phyloP scores from a whole-genome alignment of 805 yeast genomes.

The Metschnikowia hibisci region DNA sequence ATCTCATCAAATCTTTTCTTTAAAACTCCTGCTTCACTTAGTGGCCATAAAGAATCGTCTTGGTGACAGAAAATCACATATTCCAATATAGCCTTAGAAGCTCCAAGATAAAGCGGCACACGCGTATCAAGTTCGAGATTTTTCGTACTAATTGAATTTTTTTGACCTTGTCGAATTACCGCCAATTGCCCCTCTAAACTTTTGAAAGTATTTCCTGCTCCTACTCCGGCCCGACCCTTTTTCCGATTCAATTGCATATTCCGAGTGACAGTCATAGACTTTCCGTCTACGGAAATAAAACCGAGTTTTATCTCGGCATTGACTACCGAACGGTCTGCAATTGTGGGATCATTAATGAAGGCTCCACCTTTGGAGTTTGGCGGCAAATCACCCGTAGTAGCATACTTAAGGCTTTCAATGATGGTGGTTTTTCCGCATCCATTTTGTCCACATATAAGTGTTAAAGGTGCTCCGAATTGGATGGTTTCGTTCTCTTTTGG shows the following conservation, averaged over 20 bases:
- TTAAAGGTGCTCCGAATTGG: conserved; percentile 84
- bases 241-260: conserved; percentile 72
- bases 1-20: conserved; percentile 95
- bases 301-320: conserved; percentile 89
- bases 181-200: conserved; percentile 87
- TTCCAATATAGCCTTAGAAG: conserved; percentile 80
- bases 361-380: conserved; percentile 97
- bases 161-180: conserved; percentile 60
- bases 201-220: conserved; percentile 57
- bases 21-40: conserved; percentile 82
- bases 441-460: conserved; percentile 91
- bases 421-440: conserved; percentile 97
- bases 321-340: conserved; percentile 70
- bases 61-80: conserved; percentile 96
- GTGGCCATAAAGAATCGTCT: conserved; percentile 95
- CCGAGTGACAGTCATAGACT: conserved; percentile 81
- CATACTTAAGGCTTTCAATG: conserved; percentile 89
- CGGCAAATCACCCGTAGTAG: conserved; percentile 93
- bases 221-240: conserved; percentile 30
- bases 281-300: conserved; percentile 66
- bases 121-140: conserved; percentile 79
- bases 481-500: conserved; percentile 81
- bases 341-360: conserved; percentile 87
- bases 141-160: conserved; percentile 73
- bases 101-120: conserved; percentile 82